Base-by-base conservation (phyloP, 1,139 yeast species). In the Diutina pseudorugosa region DNA sequence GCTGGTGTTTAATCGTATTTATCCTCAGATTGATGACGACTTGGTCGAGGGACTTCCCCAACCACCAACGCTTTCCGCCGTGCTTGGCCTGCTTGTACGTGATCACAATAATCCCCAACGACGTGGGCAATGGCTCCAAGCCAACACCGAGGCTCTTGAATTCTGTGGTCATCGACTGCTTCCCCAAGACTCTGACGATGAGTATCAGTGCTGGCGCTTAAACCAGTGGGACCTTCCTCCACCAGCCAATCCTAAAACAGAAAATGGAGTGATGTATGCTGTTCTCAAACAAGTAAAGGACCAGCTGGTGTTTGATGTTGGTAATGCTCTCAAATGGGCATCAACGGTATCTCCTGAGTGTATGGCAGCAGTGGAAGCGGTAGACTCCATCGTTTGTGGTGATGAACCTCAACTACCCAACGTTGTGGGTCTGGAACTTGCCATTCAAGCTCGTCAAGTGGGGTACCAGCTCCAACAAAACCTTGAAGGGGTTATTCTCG, bases 211-310 rank as follows among this genome's bases (percentile, higher is more conserved):
- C 0, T 87, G 95, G 95, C 84, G 83, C 60, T 65, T 87, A 42
- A 77, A 74, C 52, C 73, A 76, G 52, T 88, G 95, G 95, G 84
- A 82, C 19, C 27, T 83, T 4, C 86, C 93, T 0, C 59, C 61
- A 1, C 69, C 77, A 0, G 59, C 58, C 2, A 55, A 55, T 0
- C 62, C 75, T 0, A 50, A 51, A 0, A 63, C 65, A 2, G 75
- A 72, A 51, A 72, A 76, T 53, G 76, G 73, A 50, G 62, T 67
- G 6, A 66, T 79, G 12, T 85, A 80, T 60, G 69, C 68, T 18
- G 65, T 74, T 1, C 66, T 82, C 55, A 81, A 76, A 53, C 63
- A 62, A 47, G 57, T 74, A 2, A 67, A 68, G 48, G 77, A 72
- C 45, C 16, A 44, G 19, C 2, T 33, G 33, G 3, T 50, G 49